phyloP scores from a whole-genome alignment of 768 basidiomycete genomes.

The Lactifluus hygrophoroides region DNA sequence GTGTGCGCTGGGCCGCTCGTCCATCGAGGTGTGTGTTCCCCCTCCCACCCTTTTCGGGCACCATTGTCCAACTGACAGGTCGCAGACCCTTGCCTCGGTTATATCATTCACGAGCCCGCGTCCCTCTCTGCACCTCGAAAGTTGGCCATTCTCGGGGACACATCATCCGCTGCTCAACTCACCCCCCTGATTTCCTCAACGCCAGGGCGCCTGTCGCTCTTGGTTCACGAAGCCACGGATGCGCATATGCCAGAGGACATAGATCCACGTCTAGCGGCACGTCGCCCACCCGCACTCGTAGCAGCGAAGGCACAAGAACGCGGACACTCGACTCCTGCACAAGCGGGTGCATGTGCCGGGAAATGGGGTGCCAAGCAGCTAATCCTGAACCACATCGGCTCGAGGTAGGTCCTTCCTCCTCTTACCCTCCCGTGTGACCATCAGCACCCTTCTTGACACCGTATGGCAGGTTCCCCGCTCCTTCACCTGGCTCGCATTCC shows the following conservation, averaged over 20 bases:
- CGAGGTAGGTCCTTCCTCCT: constrained; percentile 44
- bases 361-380: constrained; percentile 48
- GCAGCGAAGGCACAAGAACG: constrained; percentile 37
- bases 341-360: constrained; percentile 72
- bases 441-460: too few species aligned
- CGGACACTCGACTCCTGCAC: constrained; percentile 72
- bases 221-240: constrained; percentile 84
- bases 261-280: constrained; percentile 40
- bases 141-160: constrained; percentile 73
- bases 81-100: constrained; percentile 72
- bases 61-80: not conserved
- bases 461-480: constrained; percentile 44
- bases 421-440: too few species aligned
- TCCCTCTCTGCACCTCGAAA: constrained; percentile 38
- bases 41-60: not conserved
- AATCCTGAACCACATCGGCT: constrained; percentile 72
- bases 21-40: constrained; percentile 54
- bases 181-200: constrained; percentile 36
- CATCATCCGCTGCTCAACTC: constrained; percentile 52
- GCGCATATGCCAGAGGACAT: constrained; percentile 52
- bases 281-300: constrained; percentile 31
- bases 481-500: constrained; percentile 28
- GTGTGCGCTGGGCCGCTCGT: constrained; percentile 69
- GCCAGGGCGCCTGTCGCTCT: constrained; percentile 36
- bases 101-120: constrained; percentile 54